Conservation (phyloP, 2,329 filamentous ascomycete species). For the Truncatella angustata region DNA sequence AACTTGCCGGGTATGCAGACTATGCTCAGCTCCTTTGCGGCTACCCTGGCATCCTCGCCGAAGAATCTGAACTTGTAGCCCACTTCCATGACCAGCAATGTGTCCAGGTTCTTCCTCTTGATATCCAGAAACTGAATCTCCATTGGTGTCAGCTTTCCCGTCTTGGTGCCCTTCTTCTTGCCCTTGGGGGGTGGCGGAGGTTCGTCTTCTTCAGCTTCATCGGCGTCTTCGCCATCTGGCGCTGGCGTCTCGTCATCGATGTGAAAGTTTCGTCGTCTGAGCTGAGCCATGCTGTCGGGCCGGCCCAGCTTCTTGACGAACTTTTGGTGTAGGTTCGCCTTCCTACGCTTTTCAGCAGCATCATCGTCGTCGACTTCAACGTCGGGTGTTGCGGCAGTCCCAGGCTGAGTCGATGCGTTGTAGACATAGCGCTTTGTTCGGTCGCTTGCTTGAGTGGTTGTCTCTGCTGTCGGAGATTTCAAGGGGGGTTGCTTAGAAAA, state of each 20-base stretch:
- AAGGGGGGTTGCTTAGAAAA: constrained; percentile 34
- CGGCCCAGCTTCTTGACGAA: constrained; percentile 91
- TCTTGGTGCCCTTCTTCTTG: constrained; percentile 69
- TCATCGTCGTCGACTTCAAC: constrained; percentile 47
- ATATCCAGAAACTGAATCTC: constrained; percentile 92
- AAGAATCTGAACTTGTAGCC: constrained; percentile 99
- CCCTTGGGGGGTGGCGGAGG: constrained; percentile 42
- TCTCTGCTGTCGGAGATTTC: constrained; percentile 26
- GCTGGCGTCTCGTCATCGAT: constrained; percentile 51
- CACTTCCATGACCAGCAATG: constrained; percentile 87
- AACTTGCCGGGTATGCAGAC: constrained; percentile 96
- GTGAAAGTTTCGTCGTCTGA: constrained; percentile 58
- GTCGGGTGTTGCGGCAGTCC: constrained; percentile 31
- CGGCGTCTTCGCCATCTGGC: constrained; percentile 53
- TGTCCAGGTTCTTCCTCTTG: constrained; percentile 87
- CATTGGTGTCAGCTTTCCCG: constrained; percentile 86
- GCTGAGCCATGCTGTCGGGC: constrained; percentile 73
- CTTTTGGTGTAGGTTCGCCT: constrained; percentile 72
- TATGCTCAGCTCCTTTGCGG: constrained; percentile 87
- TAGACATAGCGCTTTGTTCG: constrained; percentile 55
- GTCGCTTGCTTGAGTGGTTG: constrained; percentile 25
- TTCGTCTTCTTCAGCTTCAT: constrained; percentile 53
- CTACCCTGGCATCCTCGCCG: constrained; percentile 86
- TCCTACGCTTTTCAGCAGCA: constrained; percentile 51
- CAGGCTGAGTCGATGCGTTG: constrained; percentile 40